phyloP scores from a whole-genome alignment of 768 basidiomycete species.

The Dacryopinax primogenitus region DNA sequence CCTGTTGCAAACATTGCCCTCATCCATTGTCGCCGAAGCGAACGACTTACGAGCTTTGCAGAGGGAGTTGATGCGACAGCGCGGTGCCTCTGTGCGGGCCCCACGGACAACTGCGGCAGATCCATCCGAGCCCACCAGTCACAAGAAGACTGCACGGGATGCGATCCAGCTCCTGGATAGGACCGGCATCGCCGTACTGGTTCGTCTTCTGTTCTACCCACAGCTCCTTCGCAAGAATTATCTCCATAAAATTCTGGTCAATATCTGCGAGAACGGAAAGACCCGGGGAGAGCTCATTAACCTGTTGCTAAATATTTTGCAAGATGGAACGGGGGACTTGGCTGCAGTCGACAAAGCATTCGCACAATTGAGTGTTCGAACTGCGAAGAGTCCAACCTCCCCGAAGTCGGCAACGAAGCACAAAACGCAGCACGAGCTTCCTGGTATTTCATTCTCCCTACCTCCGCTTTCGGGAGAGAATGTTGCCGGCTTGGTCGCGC shows the following conservation, averaged over 20 bases:
- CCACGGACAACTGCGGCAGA: slow-evolving; percentile 15
- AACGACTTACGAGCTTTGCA: slow-evolving; percentile 40
- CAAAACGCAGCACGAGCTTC: slow-evolving; percentile 31
- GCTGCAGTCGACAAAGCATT: slow-evolving; percentile 87
- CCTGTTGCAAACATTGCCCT: slow-evolving; percentile 66
- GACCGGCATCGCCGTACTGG: slow-evolving; percentile 70
- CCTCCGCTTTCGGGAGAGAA: slow-evolving; percentile 45
- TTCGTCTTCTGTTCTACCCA: slow-evolving; percentile 92
- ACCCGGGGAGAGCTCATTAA: slow-evolving; percentile 90
- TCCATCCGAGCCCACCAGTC: slow-evolving; percentile 16
- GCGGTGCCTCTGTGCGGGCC: slow-evolving; percentile 25
- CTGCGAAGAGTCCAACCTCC: slow-evolving; percentile 30
- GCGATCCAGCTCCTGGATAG: slow-evolving; percentile 91
- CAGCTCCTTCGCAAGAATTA: slow-evolving; percentile 75
- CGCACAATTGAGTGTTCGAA: slow-evolving; percentile 72
- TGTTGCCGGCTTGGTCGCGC: slow-evolving; percentile 84
- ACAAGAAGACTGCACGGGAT: slow-evolving; percentile 45
- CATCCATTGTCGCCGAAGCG: slow-evolving; percentile 77
- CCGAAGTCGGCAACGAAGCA: slow-evolving; percentile 54
- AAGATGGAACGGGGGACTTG: slow-evolving; percentile 89
- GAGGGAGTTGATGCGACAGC: slow-evolving; percentile 32
- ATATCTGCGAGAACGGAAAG: slow-evolving; percentile 88
- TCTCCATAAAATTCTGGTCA: slow-evolving; percentile 80
- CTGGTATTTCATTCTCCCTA: slow-evolving; percentile 34
- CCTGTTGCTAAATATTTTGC: slow-evolving; percentile 80